Evolutionary conservation across 805 yeast genomes (phyloP), one percentile per base, ranked within the genome.

Genomic region (Starmerella powellii): DNA sequence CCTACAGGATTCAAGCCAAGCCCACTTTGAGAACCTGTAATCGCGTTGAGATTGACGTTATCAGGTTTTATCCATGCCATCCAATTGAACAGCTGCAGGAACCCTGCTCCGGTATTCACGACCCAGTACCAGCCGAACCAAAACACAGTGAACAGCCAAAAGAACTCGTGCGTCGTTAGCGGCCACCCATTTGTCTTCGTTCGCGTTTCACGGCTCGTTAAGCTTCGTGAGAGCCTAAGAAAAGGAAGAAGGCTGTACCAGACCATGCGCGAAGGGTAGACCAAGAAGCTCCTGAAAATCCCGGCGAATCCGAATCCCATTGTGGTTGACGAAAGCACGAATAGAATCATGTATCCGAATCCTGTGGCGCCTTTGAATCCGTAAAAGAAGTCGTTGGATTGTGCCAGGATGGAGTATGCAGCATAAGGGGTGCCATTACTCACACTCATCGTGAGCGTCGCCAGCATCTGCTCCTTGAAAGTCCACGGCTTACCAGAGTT

Each of bases 291-390:
- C 53, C 80, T 68, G 67, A 76, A 67, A 17, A 78, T 53, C 38
- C 80, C 78, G 4, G 84, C 82, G 56, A 78, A 69, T 1, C 81
- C 78, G 53, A 75, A 72, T 18, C 85, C 86, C 49, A 78, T 60
- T 46, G 72, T 73, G 53, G 76, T 78, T 2, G 81, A 67, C 2
- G 79, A 67, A 3, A 76, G 48, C 1, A 72, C 60, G 28, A 78
- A 62, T 28, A 74, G 50, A 13, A 76, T 49, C 57, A 74, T 78
- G 57, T 68, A 79, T 1, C 75, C 71, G 57, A 71, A 67, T 8
- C 49, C 37, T 49, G 56, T 58, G 45, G 37, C 48, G 1, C 27
- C 39, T 6, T 17, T 32, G 40, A 54, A 53, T 3, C 71, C 68
- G 42, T 56, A 62, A 39, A 59, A 62, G 27, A 40, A 20, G 10